phyloP scores from a whole-genome alignment of 257 asterid genomes.

The Solanum ossicruentum region DNA sequence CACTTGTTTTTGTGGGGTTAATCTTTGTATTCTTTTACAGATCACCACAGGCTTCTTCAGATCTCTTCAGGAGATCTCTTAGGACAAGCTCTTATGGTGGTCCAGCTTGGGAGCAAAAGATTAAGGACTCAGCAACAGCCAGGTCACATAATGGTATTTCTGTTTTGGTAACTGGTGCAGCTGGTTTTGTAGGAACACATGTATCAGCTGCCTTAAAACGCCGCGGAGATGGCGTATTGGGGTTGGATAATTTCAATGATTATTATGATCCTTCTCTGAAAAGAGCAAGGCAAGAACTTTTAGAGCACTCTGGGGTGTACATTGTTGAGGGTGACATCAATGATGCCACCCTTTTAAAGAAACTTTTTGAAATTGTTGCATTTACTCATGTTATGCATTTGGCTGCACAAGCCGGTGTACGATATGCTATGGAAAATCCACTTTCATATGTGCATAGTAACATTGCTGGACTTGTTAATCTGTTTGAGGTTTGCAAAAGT shows the following conservation, averaged over 20 bases:
- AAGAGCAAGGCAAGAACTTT: constrained; percentile 62
- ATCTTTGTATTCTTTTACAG: constrained; percentile 66
- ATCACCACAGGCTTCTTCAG: constrained; percentile 58
- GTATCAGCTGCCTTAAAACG: constrained; percentile 88
- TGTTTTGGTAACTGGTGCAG: constrained; percentile 92
- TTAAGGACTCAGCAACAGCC: constrained; percentile 60
- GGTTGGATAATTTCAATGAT: constrained; percentile 71
- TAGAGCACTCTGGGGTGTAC: constrained; percentile 74
- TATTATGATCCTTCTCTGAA: constrained; percentile 79
- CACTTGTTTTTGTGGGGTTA: constrained; percentile 60
- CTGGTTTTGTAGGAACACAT: constrained; percentile 92
- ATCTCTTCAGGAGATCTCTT: constrained; percentile 83
- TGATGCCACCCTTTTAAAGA: constrained; percentile 44
- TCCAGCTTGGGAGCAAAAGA: constrained; percentile 54
- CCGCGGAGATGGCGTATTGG: constrained; percentile 90
- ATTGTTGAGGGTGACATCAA: constrained; percentile 92
- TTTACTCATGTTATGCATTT: constrained; percentile 95
- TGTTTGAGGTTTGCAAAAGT: constrained; percentile 78
- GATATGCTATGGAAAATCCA: constrained; percentile 97
- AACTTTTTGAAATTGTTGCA: constrained; percentile 63
- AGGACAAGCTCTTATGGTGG: constrained; percentile 49
- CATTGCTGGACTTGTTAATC: constrained; percentile 77
- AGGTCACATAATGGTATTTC: constrained; percentile 76
- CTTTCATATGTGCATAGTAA: constrained; percentile 90
- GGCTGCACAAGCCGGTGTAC: constrained; percentile 95